Percentiles rank a stretch among this genome's conserved stretches.
Conservation (phyloP, 2,329 filamentous ascomycete species). For the Sporothrix luriei region DNA sequence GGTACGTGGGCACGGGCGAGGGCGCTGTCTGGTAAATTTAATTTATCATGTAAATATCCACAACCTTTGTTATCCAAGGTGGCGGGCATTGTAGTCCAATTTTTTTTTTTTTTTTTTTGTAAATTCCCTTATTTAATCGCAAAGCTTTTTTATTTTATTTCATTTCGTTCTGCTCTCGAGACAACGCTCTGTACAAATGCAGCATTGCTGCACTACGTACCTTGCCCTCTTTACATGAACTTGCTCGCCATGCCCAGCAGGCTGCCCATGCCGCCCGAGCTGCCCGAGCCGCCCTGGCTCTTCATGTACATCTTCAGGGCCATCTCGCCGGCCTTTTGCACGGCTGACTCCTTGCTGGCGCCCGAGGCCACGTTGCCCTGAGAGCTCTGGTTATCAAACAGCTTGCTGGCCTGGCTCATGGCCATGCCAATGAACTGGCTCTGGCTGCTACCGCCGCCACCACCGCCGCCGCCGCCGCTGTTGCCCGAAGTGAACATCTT, state of each 20-base stretch:
- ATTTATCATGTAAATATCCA: too few species aligned
- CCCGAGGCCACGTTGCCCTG: conserved; percentile 57
- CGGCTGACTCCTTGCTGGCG: conserved; percentile 76
- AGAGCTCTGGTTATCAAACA: conserved; percentile 62
- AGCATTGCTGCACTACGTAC: not conserved
- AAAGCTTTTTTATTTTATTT: not conserved
- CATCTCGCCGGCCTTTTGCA: conserved; percentile 80
- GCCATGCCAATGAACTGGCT: conserved; percentile 82
- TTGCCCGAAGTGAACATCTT: conserved; percentile 67
- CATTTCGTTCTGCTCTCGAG: not conserved
- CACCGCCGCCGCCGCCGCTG: conserved; percentile 49
- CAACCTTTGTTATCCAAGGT: too few species aligned
- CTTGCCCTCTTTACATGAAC: conserved; percentile 44
- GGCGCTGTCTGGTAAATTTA: not conserved
- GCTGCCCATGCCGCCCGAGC: conserved; percentile 51
- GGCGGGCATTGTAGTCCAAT: too few species aligned
- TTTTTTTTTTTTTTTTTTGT: not conserved
- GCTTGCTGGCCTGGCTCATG: conserved; percentile 83
- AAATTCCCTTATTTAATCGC: too few species aligned
- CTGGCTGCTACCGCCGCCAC: conserved; percentile 62
- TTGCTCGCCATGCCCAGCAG: conserved; percentile 53
- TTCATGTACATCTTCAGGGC: conserved; percentile 92
- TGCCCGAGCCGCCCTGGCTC: conserved; percentile 60
- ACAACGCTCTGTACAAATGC: not conserved
- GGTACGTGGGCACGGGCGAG: not conserved